These are phyloP conservation scores for Lycium ferocissimum DNA, from an alignment of 257 asterid species.

Conservation along the genomic window DNA sequence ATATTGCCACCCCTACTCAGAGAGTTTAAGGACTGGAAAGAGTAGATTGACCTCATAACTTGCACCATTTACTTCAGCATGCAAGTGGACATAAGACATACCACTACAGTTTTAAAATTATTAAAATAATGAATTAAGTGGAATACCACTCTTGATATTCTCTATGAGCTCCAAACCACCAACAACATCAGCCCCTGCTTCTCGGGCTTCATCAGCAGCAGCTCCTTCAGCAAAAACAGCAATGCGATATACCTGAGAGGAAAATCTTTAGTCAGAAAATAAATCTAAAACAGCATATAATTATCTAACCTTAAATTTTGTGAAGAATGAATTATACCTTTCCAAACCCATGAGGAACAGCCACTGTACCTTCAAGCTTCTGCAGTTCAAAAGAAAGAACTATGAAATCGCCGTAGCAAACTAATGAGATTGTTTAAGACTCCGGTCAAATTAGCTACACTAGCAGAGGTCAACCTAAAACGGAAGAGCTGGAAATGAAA, in stretches of 20 bases:
- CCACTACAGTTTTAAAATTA: conserved; percentile 7
- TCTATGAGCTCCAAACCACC: conserved; percentile 96
- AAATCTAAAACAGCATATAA: conserved; percentile 34
- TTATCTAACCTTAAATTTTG: conserved; percentile 22
- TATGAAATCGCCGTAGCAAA: not conserved
- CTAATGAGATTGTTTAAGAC: not conserved
- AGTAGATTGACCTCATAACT: not conserved
- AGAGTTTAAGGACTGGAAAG: not conserved
- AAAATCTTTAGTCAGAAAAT: conserved; percentile 39
- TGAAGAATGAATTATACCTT: conserved; percentile 59
- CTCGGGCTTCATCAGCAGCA: conserved; percentile 95
- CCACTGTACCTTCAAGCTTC: conserved; percentile 80
- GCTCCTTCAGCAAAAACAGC: conserved; percentile 99
- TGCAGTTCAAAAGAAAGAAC: conserved; percentile 50
- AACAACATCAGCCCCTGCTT: conserved; percentile 90
- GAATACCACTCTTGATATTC: conserved; percentile 67
- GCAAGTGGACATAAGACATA: not conserved
- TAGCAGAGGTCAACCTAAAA: conserved; percentile 2
- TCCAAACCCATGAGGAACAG: conserved; percentile 93
- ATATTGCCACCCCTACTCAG: no score
- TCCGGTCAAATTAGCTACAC: conserved; percentile 9
- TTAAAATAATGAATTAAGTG: conserved; percentile 14
- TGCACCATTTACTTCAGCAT: not conserved
- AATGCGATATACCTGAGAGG: conserved; percentile 68
- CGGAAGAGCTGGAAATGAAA: not conserved